A percentile compares a stretch with the other conserved stretches of the same genome.
Evolutionary conservation across 2,329 filamentous ascomycete species (phyloP).

Genomic region (Penicillium verrucosum): DNA sequence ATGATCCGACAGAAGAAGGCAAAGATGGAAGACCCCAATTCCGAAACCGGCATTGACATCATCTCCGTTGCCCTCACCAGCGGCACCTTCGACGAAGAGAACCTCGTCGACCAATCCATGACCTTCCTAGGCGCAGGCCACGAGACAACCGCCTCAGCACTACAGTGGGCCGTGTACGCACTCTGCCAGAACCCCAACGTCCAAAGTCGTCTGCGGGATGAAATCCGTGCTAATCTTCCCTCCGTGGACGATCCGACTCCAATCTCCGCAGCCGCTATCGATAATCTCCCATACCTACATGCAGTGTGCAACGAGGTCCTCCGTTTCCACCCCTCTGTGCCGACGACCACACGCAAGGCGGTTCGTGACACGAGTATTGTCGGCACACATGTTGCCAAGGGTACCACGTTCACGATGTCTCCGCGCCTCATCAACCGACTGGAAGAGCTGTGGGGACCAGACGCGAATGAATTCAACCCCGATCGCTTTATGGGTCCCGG

Average conservation of each 20-base stretch:
- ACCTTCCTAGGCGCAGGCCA: constrained; percentile 82
- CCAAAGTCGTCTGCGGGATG: constrained; percentile 64
- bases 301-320: constrained; percentile 76
- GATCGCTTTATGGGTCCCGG: constrained; percentile 65
- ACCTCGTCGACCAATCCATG: constrained; percentile 86
- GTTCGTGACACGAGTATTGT: constrained; percentile 63
- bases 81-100: constrained; percentile 71
- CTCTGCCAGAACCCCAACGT: constrained; percentile 64
- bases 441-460: constrained; percentile 68
- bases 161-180: constrained; percentile 73
- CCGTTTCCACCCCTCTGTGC: constrained; percentile 69
- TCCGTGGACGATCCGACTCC: constrained; percentile 56
- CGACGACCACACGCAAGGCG: constrained; percentile 66
- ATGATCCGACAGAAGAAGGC: constrained; percentile 69
- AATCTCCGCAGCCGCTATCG: constrained; percentile 57
- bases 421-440: constrained; percentile 68
- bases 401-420: constrained; percentile 64
- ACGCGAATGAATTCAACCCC: constrained; percentile 72
- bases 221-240: constrained; percentile 63
- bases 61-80: constrained; percentile 75
- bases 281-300: constrained; percentile 73
- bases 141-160: constrained; percentile 71
- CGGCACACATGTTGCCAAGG: constrained; percentile 64
- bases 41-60: constrained; percentile 62
- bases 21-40: constrained; percentile 38